These are phyloP conservation scores for Podospora anserina DNA, from an alignment of 495 filamentous ascomycete genomes.

Conservation along the genomic window DNA sequence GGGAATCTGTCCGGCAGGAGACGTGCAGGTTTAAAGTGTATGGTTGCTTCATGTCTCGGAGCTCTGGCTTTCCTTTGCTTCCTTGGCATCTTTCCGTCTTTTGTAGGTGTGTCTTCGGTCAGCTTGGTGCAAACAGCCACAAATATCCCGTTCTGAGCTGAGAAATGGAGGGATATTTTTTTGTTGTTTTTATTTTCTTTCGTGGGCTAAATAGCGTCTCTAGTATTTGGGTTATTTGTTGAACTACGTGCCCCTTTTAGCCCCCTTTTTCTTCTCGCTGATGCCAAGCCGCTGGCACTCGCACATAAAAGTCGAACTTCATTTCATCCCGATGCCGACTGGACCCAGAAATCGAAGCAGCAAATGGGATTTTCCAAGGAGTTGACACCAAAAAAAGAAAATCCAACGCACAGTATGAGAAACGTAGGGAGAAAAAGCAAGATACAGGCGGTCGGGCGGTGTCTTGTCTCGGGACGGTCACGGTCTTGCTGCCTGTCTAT, in stretches of 20 bases:
- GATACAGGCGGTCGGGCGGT: neutral
- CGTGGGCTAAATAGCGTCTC: too few relatives aligned
- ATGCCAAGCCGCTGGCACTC: neutral
- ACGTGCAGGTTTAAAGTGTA: neutral
- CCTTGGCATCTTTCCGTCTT: neutral
- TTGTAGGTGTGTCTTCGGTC: neutral
- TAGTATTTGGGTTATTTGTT: too few relatives aligned
- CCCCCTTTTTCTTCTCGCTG: neutral
- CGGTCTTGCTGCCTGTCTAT: neutral
- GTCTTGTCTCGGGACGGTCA: neutral
- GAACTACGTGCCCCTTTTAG: neutral
- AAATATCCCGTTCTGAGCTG: neutral
- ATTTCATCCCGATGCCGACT: neutral
- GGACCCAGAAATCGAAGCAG: neutral
- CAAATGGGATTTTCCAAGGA: neutral
- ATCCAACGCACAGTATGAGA: neutral
- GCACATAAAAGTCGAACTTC: neutral
- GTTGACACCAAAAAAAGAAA: neutral
- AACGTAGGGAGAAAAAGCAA: neutral
- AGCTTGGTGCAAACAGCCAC: neutral
- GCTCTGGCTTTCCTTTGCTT: neutral
- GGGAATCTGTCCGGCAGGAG: neutral
- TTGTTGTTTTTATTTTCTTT: neutral
- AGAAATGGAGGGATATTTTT: neutral
- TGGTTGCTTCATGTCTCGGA: neutral